phyloP scores from a whole-genome alignment of 2,329 filamentous ascomycete genomes.

The Sclerotinia subarctica region DNA sequence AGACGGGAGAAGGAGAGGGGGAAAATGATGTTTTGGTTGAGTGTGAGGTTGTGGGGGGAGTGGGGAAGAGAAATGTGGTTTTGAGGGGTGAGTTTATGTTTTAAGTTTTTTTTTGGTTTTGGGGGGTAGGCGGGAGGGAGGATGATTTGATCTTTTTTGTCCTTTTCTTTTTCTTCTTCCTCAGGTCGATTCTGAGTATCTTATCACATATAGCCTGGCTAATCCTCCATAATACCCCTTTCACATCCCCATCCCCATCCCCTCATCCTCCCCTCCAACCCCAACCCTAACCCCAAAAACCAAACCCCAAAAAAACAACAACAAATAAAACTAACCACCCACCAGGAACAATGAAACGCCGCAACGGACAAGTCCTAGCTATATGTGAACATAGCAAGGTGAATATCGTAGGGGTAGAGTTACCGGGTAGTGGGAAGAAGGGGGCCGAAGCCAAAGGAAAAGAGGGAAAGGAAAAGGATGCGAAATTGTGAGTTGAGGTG shows the following conservation, averaged over 20 bases:
- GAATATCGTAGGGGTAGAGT: not conserved
- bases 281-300: not conserved
- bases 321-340: not conserved
- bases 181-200: too few relatives aligned
- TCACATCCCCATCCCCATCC: too few relatives aligned
- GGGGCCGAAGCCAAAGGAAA: too few relatives aligned
- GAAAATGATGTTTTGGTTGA: not conserved
- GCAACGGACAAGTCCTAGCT: not conserved
- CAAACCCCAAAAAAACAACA: not conserved
- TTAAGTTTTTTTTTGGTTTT: too few relatives aligned
- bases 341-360: slow-evolving; percentile 3
- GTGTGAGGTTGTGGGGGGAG: not conserved
- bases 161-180: too few relatives aligned
- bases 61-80: slow-evolving; percentile 10
- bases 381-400: slow-evolving; percentile 9
- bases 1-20: not conserved
- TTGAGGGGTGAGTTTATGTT: slow-evolving; percentile 3
- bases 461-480: not conserved
- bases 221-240: too few relatives aligned
- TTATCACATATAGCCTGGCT: too few relatives aligned
- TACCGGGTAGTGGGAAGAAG: not conserved
- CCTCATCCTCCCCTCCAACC: not conserved
- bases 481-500: not conserved
- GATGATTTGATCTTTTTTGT: not conserved
- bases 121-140: too few relatives aligned